phyloP scores from a whole-genome alignment of 192 early-diverging fungal species.

The Pilaira anomala region DNA sequence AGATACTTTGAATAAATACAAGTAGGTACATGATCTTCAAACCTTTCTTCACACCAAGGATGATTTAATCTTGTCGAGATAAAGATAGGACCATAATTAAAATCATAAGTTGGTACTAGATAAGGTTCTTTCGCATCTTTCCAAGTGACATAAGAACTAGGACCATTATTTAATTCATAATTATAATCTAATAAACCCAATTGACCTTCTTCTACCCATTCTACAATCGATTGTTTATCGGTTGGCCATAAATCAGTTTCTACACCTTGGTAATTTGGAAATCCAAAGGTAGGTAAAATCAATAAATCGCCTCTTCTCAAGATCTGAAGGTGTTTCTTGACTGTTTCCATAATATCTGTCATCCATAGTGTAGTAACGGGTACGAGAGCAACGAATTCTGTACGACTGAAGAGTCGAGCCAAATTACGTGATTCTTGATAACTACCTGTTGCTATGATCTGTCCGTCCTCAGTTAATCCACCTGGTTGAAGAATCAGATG shows the following conservation, averaged over 20 bases:
- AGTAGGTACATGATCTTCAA: constrained; percentile 49
- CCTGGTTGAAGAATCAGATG: constrained; percentile 41
- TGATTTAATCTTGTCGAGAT: constrained; percentile 35
- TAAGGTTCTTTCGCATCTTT: constrained; percentile 30
- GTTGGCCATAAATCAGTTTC: constrained; percentile 18
- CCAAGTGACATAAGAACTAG: constrained; percentile 42
- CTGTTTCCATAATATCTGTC: constrained; percentile 25
- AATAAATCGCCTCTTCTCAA: constrained; percentile 43
- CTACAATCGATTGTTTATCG: constrained; percentile 21
- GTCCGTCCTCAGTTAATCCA: constrained; percentile 24
- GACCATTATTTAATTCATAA: constrained; percentile 43
- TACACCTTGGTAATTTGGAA: neutral
- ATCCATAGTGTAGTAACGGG: constrained; percentile 28
- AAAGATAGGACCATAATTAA: constrained; percentile 48
- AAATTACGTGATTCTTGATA: constrained; percentile 42
- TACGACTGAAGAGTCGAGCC: constrained; percentile 45
- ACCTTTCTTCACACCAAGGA: constrained; percentile 52
- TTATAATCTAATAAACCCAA: constrained; percentile 36
- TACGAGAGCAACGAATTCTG: constrained; percentile 40
- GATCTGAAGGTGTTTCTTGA: constrained; percentile 25
- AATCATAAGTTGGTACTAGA: constrained; percentile 35
- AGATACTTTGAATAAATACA: constrained; percentile 51
- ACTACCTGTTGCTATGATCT: constrained; percentile 22
- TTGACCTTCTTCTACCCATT: constrained; percentile 17
- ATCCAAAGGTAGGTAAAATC: constrained; percentile 47